These are phyloP conservation scores for Orobanche coerulescens DNA, from an alignment of 257 asterid species.

Conservation along the genomic window DNA sequence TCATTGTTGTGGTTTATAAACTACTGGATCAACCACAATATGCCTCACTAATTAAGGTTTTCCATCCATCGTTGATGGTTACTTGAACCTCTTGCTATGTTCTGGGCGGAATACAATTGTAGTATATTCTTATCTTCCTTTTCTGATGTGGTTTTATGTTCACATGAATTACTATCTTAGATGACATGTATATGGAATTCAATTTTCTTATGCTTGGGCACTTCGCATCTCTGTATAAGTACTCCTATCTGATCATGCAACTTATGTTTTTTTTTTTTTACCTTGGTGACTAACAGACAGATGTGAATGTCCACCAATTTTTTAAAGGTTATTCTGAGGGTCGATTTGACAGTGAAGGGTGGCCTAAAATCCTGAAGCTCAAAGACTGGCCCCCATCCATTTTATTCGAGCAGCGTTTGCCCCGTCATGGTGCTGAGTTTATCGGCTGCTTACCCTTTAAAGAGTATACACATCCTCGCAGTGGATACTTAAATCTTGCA, in stretches of 20 bases:
- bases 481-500: slow-evolving; percentile 38
- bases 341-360: slow-evolving; percentile 15
- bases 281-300: slow-evolving; percentile 20
- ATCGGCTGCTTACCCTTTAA: slow-evolving; percentile 36
- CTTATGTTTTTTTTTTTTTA: slow-evolving; percentile 6
- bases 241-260: slow-evolving; percentile 1
- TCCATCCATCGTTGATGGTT: background rate
- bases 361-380: slow-evolving; percentile 41
- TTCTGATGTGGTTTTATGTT: background rate
- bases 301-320: slow-evolving; percentile 28
- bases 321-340: slow-evolving; percentile 27
- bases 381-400: slow-evolving; percentile 47
- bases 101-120: background rate
- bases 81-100: background rate
- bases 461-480: slow-evolving; percentile 38
- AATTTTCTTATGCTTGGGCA: background rate
- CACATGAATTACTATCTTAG: background rate
- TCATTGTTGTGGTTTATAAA: background rate
- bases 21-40: background rate
- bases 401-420: slow-evolving; percentile 30
- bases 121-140: background rate
- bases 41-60: background rate
- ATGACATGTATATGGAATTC: background rate
- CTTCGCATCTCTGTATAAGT: background rate
- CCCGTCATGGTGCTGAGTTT: slow-evolving; percentile 40